Conservation (phyloP, 768 basidiomycete genomes). For the Cubamyces lactineus region DNA sequence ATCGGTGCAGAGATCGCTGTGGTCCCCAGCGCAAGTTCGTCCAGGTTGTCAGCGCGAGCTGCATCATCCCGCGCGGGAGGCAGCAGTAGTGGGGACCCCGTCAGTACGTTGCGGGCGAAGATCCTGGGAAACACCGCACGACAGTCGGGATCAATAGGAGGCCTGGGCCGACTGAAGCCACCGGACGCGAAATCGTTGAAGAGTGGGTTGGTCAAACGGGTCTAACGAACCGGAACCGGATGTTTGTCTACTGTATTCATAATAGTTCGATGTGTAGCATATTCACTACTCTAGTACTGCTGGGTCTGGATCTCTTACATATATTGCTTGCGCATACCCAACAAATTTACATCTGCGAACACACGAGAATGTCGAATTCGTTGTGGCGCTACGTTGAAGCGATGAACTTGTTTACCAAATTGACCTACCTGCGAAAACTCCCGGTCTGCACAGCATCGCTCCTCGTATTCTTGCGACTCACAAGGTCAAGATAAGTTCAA, state of each 20-base stretch:
- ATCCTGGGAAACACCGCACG: conserved; percentile 60
- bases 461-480: too few species aligned
- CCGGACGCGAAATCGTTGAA: conserved; percentile 18
- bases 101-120: conserved; percentile 51
- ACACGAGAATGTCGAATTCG: too few species aligned
- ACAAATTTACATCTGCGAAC: too few species aligned
- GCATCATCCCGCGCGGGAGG: background rate
- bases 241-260: background rate
- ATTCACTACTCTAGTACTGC: background rate
- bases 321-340: too few species aligned
- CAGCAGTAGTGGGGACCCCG: conserved; percentile 27
- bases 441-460: too few species aligned
- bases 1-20: conserved; percentile 28
- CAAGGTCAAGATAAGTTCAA: too few species aligned
- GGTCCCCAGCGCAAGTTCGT: conserved; percentile 12
- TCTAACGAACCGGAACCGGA: background rate
- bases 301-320: background rate
- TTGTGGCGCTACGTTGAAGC: too few species aligned
- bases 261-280: background rate
- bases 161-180: conserved; percentile 18
- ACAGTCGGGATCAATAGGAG: conserved; percentile 25
- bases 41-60: background rate
- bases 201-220: conserved; percentile 13
- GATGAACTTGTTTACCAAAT: background rate
- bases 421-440: too few species aligned